These are phyloP conservation scores for Coniferiporia sulphurascens DNA, from an alignment of 1,284 basidiomycete species.

Conservation along the genomic window DNA sequence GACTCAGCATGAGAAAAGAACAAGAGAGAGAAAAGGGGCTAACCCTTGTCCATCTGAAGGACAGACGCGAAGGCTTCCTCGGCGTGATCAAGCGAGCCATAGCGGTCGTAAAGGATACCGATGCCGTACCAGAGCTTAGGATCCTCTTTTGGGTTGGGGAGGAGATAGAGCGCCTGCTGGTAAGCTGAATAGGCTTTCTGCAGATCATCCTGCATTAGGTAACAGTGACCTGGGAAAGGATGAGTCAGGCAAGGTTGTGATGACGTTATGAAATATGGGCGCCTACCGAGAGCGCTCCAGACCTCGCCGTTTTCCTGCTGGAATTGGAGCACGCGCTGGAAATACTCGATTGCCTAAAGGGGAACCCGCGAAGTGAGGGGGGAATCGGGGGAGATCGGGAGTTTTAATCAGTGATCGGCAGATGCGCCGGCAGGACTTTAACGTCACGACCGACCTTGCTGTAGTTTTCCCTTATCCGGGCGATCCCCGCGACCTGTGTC, in stretches of 20 bases:
- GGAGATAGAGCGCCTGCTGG: constrained; percentile 94
- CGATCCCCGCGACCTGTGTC: constrained; percentile 87
- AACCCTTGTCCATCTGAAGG: constrained; percentile 94
- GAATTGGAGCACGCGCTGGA: constrained; percentile 84
- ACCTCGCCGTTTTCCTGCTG: constrained; percentile 93
- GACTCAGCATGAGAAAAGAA: background rate
- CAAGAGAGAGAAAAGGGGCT: constrained; percentile 20
- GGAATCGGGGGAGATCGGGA: constrained; percentile 15
- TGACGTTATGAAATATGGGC: too few relatives aligned
- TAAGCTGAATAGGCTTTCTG: constrained; percentile 99
- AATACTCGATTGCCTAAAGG: constrained; percentile 87
- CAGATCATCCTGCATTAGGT: constrained; percentile 98
- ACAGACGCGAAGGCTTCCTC: constrained; percentile 98
- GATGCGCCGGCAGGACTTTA: constrained; percentile 22
- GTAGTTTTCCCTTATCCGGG: constrained; percentile 85
- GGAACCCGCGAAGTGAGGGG: constrained; percentile 6
- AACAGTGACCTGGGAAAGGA: constrained; percentile 75
- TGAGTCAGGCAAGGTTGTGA: constrained; percentile 21
- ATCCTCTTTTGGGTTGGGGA: constrained; percentile 96
- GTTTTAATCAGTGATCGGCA: constrained; percentile 13
- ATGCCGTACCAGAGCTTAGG: constrained; percentile 99
- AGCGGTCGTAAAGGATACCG: constrained; percentile 97
- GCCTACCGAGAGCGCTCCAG: constrained; percentile 86
- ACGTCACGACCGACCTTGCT: constrained; percentile 57
- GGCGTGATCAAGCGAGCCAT: constrained; percentile 96